A percentile compares a stretch with the other conserved stretches of the same genome.
phyloP scores from a whole-genome alignment of 805 yeast species.

The Clavispora santaluciae region DNA sequence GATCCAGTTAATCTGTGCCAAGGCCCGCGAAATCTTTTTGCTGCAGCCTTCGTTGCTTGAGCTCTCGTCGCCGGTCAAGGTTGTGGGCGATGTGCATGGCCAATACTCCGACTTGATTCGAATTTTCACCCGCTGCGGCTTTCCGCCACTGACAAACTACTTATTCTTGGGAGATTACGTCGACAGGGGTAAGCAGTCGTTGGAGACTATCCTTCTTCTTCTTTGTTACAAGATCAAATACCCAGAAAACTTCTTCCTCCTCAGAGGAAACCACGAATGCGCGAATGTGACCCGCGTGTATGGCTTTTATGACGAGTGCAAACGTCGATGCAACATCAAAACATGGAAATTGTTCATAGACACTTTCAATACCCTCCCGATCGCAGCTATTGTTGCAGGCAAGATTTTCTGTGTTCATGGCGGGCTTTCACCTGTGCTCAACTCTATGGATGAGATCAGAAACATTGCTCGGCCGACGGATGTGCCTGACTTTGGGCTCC shows the following conservation, averaged over 20 bases:
- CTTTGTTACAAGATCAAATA: constrained; percentile 93
- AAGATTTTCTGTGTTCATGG: constrained; percentile 92
- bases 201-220: constrained; percentile 84
- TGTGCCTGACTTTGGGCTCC: constrained; percentile 76
- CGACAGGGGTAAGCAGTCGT: constrained; percentile 93
- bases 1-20: constrained; percentile 78
- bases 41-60: constrained; percentile 89
- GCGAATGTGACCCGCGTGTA: constrained; percentile 95
- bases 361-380: constrained; percentile 91
- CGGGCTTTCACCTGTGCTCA: constrained; percentile 71
- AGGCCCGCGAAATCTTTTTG: constrained; percentile 83
- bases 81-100: constrained; percentile 95
- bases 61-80: constrained; percentile 79
- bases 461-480: constrained; percentile 78
- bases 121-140: constrained; percentile 91
- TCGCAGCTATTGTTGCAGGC: constrained; percentile 93
- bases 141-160: constrained; percentile 92
- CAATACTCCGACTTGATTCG: constrained; percentile 90
- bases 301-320: constrained; percentile 97
- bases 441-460: constrained; percentile 69
- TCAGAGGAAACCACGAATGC: constrained; percentile 96
- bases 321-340: constrained; percentile 84
- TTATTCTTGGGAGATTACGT: constrained; percentile 94
- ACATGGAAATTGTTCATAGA: constrained; percentile 93
- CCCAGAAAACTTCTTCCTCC: constrained; percentile 90